These are phyloP conservation scores for Trametes cinnabarina DNA, from an alignment of 768 basidiomycete species.

Conservation along the genomic window DNA sequence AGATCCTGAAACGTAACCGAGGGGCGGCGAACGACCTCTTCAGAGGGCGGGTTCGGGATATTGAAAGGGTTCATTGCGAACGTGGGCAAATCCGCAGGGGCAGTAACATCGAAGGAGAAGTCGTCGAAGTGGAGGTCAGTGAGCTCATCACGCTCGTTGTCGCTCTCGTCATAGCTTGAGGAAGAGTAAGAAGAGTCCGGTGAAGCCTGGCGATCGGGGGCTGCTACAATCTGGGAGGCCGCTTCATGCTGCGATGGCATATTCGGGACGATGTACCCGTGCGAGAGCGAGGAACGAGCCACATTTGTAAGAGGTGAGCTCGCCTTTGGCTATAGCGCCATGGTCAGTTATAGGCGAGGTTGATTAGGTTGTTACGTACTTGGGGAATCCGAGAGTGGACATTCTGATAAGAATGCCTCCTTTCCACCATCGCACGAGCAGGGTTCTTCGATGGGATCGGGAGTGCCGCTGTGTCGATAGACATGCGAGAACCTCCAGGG, in stretches of 20 bases:
- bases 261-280: neutral
- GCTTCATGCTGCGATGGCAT: neutral
- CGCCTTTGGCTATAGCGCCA: neutral
- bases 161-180: neutral
- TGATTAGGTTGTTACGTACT: neutral
- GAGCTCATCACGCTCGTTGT: neutral
- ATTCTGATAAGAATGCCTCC: neutral
- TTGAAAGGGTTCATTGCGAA: constrained; percentile 1
- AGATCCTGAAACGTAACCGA: neutral
- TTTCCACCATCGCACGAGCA: neutral
- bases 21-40: neutral
- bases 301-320: neutral
- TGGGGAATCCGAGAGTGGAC: neutral
- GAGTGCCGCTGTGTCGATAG: no score
- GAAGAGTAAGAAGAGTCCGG: neutral
- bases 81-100: neutral
- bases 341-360: neutral
- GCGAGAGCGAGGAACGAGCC: neutral
- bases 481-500: neutral
- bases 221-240: neutral
- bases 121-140: neutral
- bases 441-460: neutral
- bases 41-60: neutral
- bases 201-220: neutral
- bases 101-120: neutral